Percentiles rank a stretch among this genome's conserved stretches.
Conservation (phyloP, 2,329 filamentous ascomycete genomes). For the Aspergillus clavatus region DNA sequence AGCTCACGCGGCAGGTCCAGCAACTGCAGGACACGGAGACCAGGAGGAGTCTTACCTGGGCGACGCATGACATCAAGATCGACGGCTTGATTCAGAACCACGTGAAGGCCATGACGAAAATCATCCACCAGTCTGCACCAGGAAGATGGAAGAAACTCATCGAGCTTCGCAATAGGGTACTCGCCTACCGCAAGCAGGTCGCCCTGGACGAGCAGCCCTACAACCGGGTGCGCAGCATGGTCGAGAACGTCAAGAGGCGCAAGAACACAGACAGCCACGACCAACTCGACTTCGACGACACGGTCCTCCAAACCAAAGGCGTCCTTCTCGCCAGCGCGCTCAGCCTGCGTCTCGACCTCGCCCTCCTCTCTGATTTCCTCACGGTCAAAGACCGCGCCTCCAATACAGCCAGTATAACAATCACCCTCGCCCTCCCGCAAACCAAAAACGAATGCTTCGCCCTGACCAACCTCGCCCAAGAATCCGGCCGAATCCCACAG, state of each 20-base stretch:
- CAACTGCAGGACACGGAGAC: slow-evolving; percentile 20
- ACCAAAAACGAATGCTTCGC: slow-evolving; percentile 38
- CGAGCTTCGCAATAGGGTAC: slow-evolving; percentile 26
- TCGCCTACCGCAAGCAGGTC: slow-evolving; percentile 29
- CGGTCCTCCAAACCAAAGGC: slow-evolving; percentile 35
- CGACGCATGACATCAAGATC: slow-evolving; percentile 7
- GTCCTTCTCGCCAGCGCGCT: slow-evolving; percentile 44
- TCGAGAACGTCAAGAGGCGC: slow-evolving; percentile 28
- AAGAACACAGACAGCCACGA: slow-evolving; percentile 16
- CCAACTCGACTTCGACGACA: slow-evolving; percentile 22
- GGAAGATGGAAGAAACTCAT: slow-evolving; percentile 22
- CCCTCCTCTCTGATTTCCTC: slow-evolving; percentile 45
- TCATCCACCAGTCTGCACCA: slow-evolving; percentile 19
- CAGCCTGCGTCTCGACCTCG: slow-evolving; percentile 47
- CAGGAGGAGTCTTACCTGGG: background rate
- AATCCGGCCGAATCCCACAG: slow-evolving; percentile 38
- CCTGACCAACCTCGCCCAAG: slow-evolving; percentile 39
- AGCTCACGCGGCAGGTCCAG: slow-evolving; percentile 23
- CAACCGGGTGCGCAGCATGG: slow-evolving; percentile 31
- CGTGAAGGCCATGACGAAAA: slow-evolving; percentile 18
- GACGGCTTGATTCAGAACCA: slow-evolving; percentile 18
- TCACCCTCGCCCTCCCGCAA: slow-evolving; percentile 23
- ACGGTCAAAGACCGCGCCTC: slow-evolving; percentile 8
- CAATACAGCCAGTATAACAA: background rate
- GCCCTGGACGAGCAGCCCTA: slow-evolving; percentile 38